These are phyloP conservation scores for Boletus calvinii DNA, from an alignment of 1,284 basidiomycete species.

Conservation along the genomic window DNA sequence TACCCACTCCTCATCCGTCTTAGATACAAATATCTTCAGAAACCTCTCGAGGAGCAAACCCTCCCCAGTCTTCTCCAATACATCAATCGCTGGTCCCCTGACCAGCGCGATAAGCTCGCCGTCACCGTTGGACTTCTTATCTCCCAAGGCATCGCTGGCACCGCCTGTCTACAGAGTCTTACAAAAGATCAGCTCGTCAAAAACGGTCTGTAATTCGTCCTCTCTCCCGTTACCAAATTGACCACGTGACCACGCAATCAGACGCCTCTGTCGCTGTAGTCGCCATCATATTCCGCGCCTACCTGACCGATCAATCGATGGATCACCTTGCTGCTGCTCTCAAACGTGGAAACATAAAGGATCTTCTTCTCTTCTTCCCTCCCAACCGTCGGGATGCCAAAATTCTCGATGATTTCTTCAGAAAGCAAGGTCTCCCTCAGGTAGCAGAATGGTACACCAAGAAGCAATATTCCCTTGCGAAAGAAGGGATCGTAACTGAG, in stretches of 20 bases:
- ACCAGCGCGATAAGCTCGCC: constrained; percentile 80
- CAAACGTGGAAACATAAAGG: constrained; percentile 82
- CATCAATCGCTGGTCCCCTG: constrained; percentile 77
- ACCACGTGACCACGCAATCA: constrained; percentile 32
- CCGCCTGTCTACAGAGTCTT: constrained; percentile 76
- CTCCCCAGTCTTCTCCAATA: constrained; percentile 88
- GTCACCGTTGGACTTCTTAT: constrained; percentile 80
- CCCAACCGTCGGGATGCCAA: constrained; percentile 73
- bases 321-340: constrained; percentile 80
- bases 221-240: not conserved
- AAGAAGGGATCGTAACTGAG: constrained; percentile 63
- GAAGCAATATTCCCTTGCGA: constrained; percentile 75
- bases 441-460: constrained; percentile 92
- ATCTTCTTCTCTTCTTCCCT: constrained; percentile 87
- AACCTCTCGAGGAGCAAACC: constrained; percentile 85
- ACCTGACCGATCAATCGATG: constrained; percentile 78
- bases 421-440: constrained; percentile 69
- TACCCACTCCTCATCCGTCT: constrained; percentile 10
- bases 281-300: constrained; percentile 78
- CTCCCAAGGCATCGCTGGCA: constrained; percentile 76
- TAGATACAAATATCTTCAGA: constrained; percentile 98
- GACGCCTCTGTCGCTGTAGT: constrained; percentile 78
- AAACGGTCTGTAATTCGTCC: constrained; percentile 58
- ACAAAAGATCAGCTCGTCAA: constrained; percentile 95
- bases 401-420: constrained; percentile 84